Conservation (phyloP, 208 protist genomes). For the Leishmania arabica region DNA sequence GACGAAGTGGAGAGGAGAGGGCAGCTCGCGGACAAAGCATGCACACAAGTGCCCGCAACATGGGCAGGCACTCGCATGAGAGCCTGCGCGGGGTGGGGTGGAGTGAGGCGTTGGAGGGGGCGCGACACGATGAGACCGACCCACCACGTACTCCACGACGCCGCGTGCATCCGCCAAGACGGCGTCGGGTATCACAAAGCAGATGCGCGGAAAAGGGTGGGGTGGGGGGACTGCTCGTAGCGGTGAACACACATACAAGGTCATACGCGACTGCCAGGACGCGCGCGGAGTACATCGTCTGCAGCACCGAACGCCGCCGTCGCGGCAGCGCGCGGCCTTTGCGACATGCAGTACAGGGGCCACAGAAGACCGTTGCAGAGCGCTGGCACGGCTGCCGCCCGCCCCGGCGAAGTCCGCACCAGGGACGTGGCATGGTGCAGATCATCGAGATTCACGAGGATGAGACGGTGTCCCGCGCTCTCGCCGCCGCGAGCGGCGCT, state of each 20-base stretch:
- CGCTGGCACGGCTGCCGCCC: conserved; percentile 19
- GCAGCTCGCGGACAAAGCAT: neutral
- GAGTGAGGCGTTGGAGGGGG: neutral
- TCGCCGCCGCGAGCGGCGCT: conserved; percentile 1
- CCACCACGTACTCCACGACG: neutral
- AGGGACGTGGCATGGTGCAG: conserved; percentile 45
- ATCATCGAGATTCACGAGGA: conserved; percentile 52
- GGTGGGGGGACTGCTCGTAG: neutral
- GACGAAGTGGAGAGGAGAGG: neutral
- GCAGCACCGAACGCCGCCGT: neutral
- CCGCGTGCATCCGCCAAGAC: neutral
- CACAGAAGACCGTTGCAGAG: conserved; percentile 51
- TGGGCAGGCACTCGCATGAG: neutral
- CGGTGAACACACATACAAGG: neutral
- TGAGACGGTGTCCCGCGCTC: neutral
- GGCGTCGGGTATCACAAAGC: neutral
- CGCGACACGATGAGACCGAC: neutral
- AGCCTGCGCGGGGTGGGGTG: neutral
- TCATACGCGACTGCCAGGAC: neutral
- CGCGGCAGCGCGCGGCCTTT: neutral
- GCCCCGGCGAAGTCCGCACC: conserved; percentile 32
- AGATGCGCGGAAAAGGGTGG: neutral
- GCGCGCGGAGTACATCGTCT: neutral
- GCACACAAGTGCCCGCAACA: neutral
- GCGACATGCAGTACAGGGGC: conserved; percentile 29